Percentiles rank a stretch among this genome's conserved stretches.
Evolutionary conservation across 441 rosid genomes (phyloP).

Genomic region (Croton laevigatus): DNA sequence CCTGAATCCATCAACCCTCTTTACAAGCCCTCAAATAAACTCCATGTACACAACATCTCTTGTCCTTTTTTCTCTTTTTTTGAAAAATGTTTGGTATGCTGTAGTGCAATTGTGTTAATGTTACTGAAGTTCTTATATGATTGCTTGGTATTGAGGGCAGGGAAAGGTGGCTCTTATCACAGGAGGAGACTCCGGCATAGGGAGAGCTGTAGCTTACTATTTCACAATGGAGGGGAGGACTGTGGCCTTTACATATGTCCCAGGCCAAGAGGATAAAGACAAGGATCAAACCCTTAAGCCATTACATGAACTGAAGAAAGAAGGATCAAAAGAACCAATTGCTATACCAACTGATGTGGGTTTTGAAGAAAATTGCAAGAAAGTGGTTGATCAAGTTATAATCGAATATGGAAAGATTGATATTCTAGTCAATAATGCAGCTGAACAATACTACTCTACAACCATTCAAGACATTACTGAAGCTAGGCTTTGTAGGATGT

Average conservation of each 20-base stretch:
- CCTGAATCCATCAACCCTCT: constrained; percentile 14
- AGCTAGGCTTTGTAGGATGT: constrained; percentile 41
- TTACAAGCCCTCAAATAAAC: constrained; percentile 22
- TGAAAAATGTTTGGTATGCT: too few relatives aligned
- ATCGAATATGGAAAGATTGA: constrained; percentile 42
- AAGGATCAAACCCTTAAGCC: constrained; percentile 44
- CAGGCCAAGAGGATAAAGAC: constrained; percentile 40
- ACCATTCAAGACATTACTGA: constrained; percentile 45
- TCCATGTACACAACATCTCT: constrained; percentile 12
- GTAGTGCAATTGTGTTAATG: too few relatives aligned
- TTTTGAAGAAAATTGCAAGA: constrained; percentile 54
- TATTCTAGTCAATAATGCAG: constrained; percentile 49
- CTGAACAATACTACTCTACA: constrained; percentile 28
- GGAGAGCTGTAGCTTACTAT: constrained; percentile 49
- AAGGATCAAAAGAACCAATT: constrained; percentile 49
- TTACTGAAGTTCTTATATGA: too few relatives aligned
- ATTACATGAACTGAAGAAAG: constrained; percentile 37
- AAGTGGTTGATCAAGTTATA: constrained; percentile 46
- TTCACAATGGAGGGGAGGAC: constrained; percentile 60
- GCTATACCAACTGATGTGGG: constrained; percentile 54
- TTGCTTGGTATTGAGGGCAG: constrained; percentile 16
- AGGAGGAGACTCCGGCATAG: constrained; percentile 72
- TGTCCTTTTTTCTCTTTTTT: too few relatives aligned
- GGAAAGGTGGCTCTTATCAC: constrained; percentile 65
- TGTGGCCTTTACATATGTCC: constrained; percentile 61